phyloP scores from a whole-genome alignment of 2,329 filamentous ascomycete genomes.

The Coccinonectria pachysandricola region DNA sequence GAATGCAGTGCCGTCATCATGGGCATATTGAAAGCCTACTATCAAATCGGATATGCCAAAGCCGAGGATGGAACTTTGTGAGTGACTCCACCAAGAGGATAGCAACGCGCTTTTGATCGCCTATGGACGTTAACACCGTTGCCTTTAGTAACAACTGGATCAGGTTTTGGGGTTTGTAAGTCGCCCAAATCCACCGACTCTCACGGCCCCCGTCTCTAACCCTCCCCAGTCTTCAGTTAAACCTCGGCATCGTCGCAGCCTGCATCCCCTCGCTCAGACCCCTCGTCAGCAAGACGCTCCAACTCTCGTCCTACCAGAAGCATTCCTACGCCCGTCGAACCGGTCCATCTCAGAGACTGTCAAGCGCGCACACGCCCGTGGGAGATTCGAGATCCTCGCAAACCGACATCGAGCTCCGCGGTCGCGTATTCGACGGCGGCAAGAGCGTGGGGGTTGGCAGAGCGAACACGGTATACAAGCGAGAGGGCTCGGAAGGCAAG shows the following conservation, averaged over 20 bases:
- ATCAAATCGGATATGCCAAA: not conserved
- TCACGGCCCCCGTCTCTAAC: not conserved
- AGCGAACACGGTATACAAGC: not conserved
- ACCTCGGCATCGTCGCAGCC: constrained; percentile 26
- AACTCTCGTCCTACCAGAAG: constrained; percentile 1
- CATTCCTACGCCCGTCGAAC: not conserved
- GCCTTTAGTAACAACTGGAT: not conserved
- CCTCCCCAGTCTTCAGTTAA: constrained; percentile 18
- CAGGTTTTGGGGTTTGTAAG: constrained; percentile 1
- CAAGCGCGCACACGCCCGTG: not conserved
- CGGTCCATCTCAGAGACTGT: too few species aligned
- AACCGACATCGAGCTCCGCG: constrained; percentile 1
- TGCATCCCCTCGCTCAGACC: constrained; percentile 28
- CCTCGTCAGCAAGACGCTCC: constrained; percentile 14
- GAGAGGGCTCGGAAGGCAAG: not conserved
- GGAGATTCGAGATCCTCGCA: too few species aligned
- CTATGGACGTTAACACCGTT: not conserved
- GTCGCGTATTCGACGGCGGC: not conserved
- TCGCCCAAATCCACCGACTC: not conserved
- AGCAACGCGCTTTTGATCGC: not conserved
- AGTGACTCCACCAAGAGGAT: not conserved
- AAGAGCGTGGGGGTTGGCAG: not conserved
- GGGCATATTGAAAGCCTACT: not conserved
- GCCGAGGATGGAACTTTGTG: not conserved
- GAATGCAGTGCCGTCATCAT: not conserved